Base-by-base conservation (phyloP, 2,329 filamentous ascomycete species). In the Ophiocordyceps australis region DNA sequence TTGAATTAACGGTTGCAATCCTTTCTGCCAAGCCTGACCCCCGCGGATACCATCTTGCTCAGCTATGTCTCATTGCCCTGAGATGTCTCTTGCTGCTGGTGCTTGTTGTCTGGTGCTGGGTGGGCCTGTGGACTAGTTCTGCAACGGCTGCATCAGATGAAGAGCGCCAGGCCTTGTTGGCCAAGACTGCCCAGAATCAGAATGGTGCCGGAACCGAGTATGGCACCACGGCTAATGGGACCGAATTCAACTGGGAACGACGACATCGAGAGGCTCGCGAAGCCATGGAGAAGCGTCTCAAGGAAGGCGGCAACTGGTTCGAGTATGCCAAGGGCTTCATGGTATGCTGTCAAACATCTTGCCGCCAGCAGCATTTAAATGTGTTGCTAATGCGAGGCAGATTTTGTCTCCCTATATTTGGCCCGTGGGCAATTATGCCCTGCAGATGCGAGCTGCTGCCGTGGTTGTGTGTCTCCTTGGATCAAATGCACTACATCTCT, bases 391-490 rank as follows among this genome's bases (percentile, higher is more conserved):
- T 18, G 18, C 13, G 14, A 14, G n/a, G 10, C 29, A 74, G 67
- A 52, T 86, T 19, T 75, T 92, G 43, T 55, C 85, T 16, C 80
- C 79, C 0, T 79, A 82, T 40, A 57, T 92, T 13, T 85, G 78
- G 69, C 82, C 83, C 1, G 62, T 68, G 26, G 63, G 72, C 22
- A 66, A 76, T 38, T 62, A 57, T 27, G 46, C 52, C 10, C 61
- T 89, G 12, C 79, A 89, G 43, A 45, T 77, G 12, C 72, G 73
- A 28, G 65, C 78, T 13, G 52, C 65, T 9, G 56, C 78, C 4
- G 73, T 89, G 23, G 63, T 65, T 1, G 22, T 78, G 2, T 77
- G 77, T 36, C 56, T 89, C 14, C 45, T 83, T n/a, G 54, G 60
- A 26, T 66, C 73, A 28, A 81, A 85, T 35, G 66, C 66, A 5